Evolutionary conservation across 345 rosid species (phyloP), one percentile per base, ranked within the genome.

Genomic region (Melaleuca quinquenervia): DNA sequence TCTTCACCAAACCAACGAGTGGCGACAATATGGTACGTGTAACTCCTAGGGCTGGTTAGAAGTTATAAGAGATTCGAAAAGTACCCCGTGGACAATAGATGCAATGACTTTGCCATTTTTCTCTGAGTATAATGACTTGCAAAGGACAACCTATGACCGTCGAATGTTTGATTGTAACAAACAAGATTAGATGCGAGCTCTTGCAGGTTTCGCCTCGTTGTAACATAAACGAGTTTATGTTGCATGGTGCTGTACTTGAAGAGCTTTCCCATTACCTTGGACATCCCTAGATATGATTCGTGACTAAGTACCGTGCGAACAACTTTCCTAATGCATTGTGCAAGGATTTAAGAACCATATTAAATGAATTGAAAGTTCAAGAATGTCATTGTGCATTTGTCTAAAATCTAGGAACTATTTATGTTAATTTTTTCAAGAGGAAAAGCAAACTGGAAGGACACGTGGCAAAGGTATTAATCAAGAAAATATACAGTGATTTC

Each of bases 331-430:
- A n/a, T n/a, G n/a, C n/a, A n/a, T n/a, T n/a, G n/a, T n/a, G n/a
- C n/a, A n/a, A n/a, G n/a, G n/a, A n/a, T n/a, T 56, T 11, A 56
- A 56, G 29, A 3, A 10, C 0, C 0, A 0, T 22, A 11, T 55
- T 55, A 3, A 55, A 55, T 22, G 26, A 55, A 55, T 22, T 24
- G 9, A 24, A 55, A 55, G 6, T 24, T 55, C 9, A 55, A 55
- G n/a, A 22, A 4, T 55, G n/a, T 8, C 1, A 1, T 55, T 24
- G 24, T 12, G 22, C 6, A 24, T 55, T 10, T 7, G 24, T 0
- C 8, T 2, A 54, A 52, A 53, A 21, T 53, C 20, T 20, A 21
- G 24, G 6, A 54, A 22, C 0, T 22, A 21, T 22, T 21, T 22
- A 54, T 54, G 13, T 54, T 5, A 54, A 54, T 22, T 10, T 55